Evolutionary conservation across 768 basidiomycete genomes (phyloP).

Genomic region (Pholiota conissans): DNA sequence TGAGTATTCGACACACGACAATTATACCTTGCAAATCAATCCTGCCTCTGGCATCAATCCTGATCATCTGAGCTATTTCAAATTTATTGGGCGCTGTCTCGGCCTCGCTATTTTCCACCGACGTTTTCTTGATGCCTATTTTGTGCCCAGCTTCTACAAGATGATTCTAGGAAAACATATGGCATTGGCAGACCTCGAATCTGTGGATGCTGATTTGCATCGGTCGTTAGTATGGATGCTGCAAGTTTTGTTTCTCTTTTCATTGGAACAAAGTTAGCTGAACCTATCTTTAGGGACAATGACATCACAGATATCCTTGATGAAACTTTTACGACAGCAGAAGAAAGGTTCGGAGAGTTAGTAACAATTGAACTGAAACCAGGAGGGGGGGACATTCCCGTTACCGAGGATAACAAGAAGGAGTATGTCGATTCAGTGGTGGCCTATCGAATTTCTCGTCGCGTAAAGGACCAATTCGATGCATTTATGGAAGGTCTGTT

Average conservation of each 20-base stretch:
- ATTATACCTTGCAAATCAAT: slow-evolving; percentile 81
- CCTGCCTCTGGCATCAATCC: slow-evolving; percentile 75
- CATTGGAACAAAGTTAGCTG: neutral
- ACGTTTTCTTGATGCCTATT: slow-evolving; percentile 78
- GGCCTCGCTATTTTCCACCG: slow-evolving; percentile 79
- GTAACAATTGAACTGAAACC: slow-evolving; percentile 67
- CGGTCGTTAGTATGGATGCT: slow-evolving; percentile 76
- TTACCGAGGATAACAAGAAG: slow-evolving; percentile 76
- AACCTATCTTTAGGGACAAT: slow-evolving; percentile 51
- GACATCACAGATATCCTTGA: slow-evolving; percentile 76
- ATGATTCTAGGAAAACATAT: slow-evolving; percentile 67
- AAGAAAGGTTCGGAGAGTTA: slow-evolving; percentile 75
- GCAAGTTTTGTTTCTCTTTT: slow-evolving; percentile 37
- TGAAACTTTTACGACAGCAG: slow-evolving; percentile 69
- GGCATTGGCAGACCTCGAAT: slow-evolving; percentile 63
- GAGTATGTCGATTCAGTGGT: slow-evolving; percentile 80
- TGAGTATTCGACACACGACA: slow-evolving; percentile 79
- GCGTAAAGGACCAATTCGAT: slow-evolving; percentile 81
- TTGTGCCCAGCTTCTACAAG: slow-evolving; percentile 81
- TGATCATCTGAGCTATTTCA: slow-evolving; percentile 79
- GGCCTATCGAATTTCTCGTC: slow-evolving; percentile 77
- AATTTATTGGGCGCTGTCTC: slow-evolving; percentile 74
- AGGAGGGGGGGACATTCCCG: slow-evolving; percentile 57
- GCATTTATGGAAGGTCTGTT: slow-evolving; percentile 85
- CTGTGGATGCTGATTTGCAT: slow-evolving; percentile 67